Percentiles rank a stretch among this genome's conserved stretches.
phyloP scores from a whole-genome alignment of 1,284 basidiomycete species.

The Inonotus hispidus region DNA sequence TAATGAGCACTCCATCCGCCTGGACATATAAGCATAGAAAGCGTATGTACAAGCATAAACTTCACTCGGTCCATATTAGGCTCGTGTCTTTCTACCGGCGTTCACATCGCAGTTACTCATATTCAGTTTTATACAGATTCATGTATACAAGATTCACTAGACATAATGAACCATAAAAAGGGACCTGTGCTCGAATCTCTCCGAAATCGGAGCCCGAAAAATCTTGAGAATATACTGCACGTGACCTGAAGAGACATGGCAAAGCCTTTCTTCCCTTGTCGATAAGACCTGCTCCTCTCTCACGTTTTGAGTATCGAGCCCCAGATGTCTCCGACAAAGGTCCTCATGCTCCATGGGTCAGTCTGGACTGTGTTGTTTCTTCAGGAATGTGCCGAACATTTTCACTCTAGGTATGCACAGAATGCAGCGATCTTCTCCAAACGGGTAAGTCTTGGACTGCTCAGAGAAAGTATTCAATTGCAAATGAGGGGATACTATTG shows the following conservation, averaged over 20 bases:
- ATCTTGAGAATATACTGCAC: no score
- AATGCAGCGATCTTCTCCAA: constrained; percentile 77
- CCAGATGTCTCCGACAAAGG: neutral
- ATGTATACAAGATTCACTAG: neutral
- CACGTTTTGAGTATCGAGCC: neutral
- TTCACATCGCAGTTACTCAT: neutral
- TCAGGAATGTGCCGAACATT: constrained; percentile 16
- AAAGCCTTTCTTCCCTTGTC: neutral
- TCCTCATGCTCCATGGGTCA: constrained; percentile 58
- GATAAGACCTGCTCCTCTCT: neutral
- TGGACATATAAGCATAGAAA: no score
- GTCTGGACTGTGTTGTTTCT: neutral
- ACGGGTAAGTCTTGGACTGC: constrained; percentile 44
- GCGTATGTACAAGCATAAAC: no score
- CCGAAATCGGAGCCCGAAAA: no score
- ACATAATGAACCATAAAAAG: neutral
- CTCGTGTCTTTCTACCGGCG: no score
- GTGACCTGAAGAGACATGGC: no score
- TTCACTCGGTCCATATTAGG: no score
- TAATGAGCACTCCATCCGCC: neutral
- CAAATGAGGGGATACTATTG: neutral
- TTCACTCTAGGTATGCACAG: constrained; percentile 63
- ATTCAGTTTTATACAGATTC: neutral
- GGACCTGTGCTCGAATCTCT: no score
- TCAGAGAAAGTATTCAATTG: neutral